phyloP scores from a whole-genome alignment of 805 yeast genomes.

The Kregervanrija pseudodelftensis region DNA sequence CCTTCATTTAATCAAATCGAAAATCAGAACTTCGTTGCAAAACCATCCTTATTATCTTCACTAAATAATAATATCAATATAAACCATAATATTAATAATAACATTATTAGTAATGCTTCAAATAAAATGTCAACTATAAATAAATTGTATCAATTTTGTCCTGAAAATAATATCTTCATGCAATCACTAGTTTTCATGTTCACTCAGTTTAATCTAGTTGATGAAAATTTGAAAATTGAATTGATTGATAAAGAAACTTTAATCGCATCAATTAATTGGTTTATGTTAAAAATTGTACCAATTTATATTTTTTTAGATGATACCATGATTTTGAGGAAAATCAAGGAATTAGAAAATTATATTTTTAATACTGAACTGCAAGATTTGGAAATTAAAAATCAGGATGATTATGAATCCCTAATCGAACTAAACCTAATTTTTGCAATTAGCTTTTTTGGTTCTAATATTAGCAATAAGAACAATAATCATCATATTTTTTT shows the following conservation, averaged over 20 bases:
- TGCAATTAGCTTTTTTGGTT: constrained; percentile 42
- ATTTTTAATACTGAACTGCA: constrained; percentile 9
- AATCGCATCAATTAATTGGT: too few species aligned
- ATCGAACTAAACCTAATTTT: constrained; percentile 46
- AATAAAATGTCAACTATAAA: too few species aligned
- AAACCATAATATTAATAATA: background rate
- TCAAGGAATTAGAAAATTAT: constrained; percentile 19
- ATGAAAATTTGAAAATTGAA: constrained; percentile 1
- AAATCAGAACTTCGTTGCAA: too few species aligned
- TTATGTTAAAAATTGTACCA: too few species aligned
- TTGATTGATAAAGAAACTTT: too few species aligned
- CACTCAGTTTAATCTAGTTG: constrained; percentile 2
- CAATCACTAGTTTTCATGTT: background rate
- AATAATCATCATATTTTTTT: constrained; percentile 42
- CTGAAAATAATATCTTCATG: too few species aligned
- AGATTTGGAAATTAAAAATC: constrained; percentile 9
- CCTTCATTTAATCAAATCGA: too few species aligned
- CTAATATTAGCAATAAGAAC: constrained; percentile 35
- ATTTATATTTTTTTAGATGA: constrained; percentile 5
- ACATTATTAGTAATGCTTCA: background rate
- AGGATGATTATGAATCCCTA: constrained; percentile 23
- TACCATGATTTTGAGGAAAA: constrained; percentile 10
- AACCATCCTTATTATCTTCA: too few species aligned
- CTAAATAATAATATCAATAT: background rate
- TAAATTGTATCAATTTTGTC: too few species aligned